These are phyloP conservation scores for Cladosporium velox DNA, from an alignment of 2,329 filamentous ascomycete genomes.

Conservation along the genomic window DNA sequence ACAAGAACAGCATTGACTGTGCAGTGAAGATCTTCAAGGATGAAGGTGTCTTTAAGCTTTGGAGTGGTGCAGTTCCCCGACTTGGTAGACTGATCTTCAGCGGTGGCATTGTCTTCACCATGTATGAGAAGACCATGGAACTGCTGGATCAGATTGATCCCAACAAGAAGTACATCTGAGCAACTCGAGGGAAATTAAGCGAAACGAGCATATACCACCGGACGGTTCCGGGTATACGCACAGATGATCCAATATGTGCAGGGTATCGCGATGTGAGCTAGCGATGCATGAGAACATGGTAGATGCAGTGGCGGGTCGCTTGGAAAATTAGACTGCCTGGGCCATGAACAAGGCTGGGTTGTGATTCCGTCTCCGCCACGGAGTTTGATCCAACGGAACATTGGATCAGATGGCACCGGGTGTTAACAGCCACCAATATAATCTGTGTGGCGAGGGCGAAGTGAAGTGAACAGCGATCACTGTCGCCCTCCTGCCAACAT, in stretches of 20 bases:
- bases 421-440: not conserved
- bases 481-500: not conserved
- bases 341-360: not conserved
- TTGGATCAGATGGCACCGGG: not conserved
- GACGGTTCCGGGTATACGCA: not conserved
- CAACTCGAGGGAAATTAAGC: not conserved
- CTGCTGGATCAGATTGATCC: slow-evolving; percentile 79
- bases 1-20: slow-evolving; percentile 86
- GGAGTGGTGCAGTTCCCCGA: slow-evolving; percentile 88
- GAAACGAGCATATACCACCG: not conserved
- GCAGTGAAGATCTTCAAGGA: slow-evolving; percentile 81
- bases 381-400: not conserved
- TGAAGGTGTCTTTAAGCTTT: slow-evolving; percentile 86
- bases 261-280: not conserved
- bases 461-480: not conserved
- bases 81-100: slow-evolving; percentile 83
- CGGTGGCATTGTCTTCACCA: slow-evolving; percentile 96
- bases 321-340: not conserved
- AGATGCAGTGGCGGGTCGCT: not conserved
- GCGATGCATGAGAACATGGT: not conserved
- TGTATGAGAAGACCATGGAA: slow-evolving; percentile 97
- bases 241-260: not conserved
- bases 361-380: not conserved
- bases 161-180: slow-evolving; percentile 71
- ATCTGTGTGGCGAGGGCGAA: not conserved